A percentile compares a stretch with the other conserved stretches of the same genome.
phyloP scores from a whole-genome alignment of 1,139 yeast species.

The Arxiozyma slooffiae region DNA sequence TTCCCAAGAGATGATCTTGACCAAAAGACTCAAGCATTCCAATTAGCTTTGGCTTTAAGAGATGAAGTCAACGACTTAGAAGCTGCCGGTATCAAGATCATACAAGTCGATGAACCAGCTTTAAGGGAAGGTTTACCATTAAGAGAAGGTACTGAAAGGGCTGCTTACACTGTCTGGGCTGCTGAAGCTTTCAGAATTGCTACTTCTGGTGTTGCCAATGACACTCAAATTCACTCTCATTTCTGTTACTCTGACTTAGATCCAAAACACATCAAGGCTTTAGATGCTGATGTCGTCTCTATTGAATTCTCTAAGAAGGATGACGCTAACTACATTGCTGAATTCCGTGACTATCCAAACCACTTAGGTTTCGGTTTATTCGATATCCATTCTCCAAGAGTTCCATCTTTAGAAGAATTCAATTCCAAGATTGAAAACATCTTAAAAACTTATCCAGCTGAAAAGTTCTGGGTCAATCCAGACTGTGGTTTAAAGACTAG shows the following conservation, averaged over 20 bases:
- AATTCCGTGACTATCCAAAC: conserved; percentile 97
- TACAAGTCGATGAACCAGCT: conserved; percentile 99
- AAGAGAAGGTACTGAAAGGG: conserved; percentile 95
- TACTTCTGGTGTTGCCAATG: conserved; percentile 92
- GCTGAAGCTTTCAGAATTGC: conserved; percentile 99
- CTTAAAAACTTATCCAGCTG: conserved; percentile 93
- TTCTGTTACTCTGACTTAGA: conserved; percentile 99
- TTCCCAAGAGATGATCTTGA: conserved; percentile 99
- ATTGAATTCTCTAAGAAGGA: conserved; percentile 99
- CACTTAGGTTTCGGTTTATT: conserved; percentile 98
- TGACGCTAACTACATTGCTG: conserved; percentile 94
- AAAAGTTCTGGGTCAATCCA: conserved; percentile 99
- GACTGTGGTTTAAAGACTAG: conserved; percentile 99
- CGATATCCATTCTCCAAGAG: conserved; percentile 99
- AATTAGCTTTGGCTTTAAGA: conserved; percentile 94
- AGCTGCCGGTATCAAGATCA: conserved; percentile 94
- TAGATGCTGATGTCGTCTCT: conserved; percentile 98
- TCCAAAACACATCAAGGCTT: conserved; percentile 98
- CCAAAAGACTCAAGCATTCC: conserved; percentile 90
- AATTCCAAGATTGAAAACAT: conserved; percentile 87
- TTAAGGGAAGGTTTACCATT: conserved; percentile 99
- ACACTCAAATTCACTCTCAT: conserved; percentile 98
- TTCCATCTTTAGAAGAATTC: conserved; percentile 95
- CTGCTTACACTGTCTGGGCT: conserved; percentile 96
- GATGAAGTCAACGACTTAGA: conserved; percentile 97